These are phyloP conservation scores for Candida orba DNA, from an alignment of 805 yeast genomes.

Conservation along the genomic window DNA sequence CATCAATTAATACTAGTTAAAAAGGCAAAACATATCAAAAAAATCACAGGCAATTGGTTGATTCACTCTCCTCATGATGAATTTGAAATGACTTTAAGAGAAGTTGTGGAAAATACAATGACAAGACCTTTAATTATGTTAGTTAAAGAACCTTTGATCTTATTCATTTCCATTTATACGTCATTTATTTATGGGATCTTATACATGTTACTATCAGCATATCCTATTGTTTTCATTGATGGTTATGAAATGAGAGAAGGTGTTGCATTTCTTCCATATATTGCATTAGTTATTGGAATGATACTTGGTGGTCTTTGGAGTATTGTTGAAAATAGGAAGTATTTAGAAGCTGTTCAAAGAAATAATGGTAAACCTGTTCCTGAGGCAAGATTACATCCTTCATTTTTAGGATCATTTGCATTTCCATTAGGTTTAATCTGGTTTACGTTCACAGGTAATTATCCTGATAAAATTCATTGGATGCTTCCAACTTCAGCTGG, in stretches of 20 bases:
- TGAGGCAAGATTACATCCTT: slow-evolving; percentile 73
- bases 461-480: slow-evolving; percentile 67
- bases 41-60: slow-evolving; percentile 75
- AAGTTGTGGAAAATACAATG: slow-evolving; percentile 54
- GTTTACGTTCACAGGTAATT: slow-evolving; percentile 86
- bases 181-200: slow-evolving; percentile 78
- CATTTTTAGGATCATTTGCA: slow-evolving; percentile 62
- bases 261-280: slow-evolving; percentile 70
- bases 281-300: slow-evolving; percentile 68
- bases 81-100: slow-evolving; percentile 46
- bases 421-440: slow-evolving; percentile 80
- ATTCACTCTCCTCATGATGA: slow-evolving; percentile 73
- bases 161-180: slow-evolving; percentile 62
- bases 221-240: slow-evolving; percentile 58
- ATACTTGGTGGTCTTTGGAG: slow-evolving; percentile 47
- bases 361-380: slow-evolving; percentile 62
- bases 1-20: slow-evolving; percentile 56
- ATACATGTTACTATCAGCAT: slow-evolving; percentile 66
- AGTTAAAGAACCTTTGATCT: slow-evolving; percentile 61
- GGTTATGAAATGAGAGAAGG: slow-evolving; percentile 61
- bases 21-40: slow-evolving; percentile 59
- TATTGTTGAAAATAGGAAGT: slow-evolving; percentile 46
- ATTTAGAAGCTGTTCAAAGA: slow-evolving; percentile 36
- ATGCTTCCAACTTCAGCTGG: slow-evolving; percentile 67
- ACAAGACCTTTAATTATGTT: slow-evolving; percentile 66